These are phyloP conservation scores for Alternaria solani DNA, from an alignment of 2,329 filamentous ascomycete genomes.

Conservation along the genomic window DNA sequence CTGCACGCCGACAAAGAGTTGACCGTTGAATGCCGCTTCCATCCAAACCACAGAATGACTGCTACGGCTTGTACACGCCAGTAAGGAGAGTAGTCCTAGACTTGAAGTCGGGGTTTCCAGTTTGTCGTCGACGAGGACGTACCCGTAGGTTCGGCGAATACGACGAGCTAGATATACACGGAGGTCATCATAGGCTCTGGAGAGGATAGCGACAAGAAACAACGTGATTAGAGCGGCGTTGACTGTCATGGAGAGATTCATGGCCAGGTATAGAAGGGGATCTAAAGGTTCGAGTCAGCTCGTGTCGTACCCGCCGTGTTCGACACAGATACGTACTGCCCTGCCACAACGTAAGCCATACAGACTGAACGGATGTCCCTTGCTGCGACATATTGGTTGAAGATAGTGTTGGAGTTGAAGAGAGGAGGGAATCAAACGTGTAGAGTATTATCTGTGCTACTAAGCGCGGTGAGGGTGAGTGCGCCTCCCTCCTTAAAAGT, in stretches of 20 bases:
- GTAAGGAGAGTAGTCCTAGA: background rate
- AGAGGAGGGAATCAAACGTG: background rate
- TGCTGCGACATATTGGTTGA: background rate
- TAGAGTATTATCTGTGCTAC: background rate
- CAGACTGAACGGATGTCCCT: background rate
- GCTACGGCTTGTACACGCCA: background rate
- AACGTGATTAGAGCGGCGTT: conserved; percentile 7
- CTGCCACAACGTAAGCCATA: conserved; percentile 12
- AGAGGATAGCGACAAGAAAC: conserved; percentile 7
- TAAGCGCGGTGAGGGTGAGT: background rate
- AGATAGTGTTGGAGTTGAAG: background rate
- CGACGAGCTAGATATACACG: background rate
- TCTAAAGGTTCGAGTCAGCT: background rate
- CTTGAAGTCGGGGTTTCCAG: background rate
- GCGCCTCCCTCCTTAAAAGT: background rate
- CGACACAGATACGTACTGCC: background rate
- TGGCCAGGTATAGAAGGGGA: conserved; percentile 3
- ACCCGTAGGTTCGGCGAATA: background rate
- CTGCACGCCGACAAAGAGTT: conserved; percentile 2
- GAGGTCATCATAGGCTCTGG: background rate
- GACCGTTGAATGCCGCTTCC: background rate
- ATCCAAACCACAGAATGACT: background rate
- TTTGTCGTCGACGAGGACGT: background rate
- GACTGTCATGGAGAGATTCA: background rate
- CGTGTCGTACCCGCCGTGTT: background rate